Percentiles rank a stretch among this genome's conserved stretches.
Evolutionary conservation across 106 monocot species (phyloP).

Genomic region (Gastrodia elata): DNA sequence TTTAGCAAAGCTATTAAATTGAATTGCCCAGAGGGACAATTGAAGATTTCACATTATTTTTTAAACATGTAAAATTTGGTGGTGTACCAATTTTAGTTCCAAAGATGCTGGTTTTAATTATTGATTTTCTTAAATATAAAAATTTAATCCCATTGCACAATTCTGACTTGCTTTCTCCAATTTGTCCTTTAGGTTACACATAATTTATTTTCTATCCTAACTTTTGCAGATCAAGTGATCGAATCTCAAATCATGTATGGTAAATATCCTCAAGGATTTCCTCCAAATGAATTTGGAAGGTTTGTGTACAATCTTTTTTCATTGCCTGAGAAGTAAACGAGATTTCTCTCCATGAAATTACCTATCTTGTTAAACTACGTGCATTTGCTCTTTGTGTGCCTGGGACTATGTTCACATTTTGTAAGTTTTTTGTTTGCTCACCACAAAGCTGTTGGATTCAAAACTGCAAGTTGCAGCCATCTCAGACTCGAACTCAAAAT

Average conservation of each 20-base stretch:
- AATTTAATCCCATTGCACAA: neutral
- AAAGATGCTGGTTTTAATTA: neutral
- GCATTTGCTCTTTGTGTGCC: neutral
- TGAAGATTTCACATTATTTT: neutral
- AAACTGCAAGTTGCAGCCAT: neutral
- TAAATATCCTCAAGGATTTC: neutral
- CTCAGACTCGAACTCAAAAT: too few relatives aligned
- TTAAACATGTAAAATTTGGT: neutral
- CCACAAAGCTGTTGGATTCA: neutral
- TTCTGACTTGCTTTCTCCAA: neutral
- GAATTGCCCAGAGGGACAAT: neutral
- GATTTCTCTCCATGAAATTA: neutral
- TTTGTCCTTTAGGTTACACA: neutral
- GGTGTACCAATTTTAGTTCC: neutral
- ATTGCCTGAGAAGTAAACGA: neutral
- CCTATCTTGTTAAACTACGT: neutral
- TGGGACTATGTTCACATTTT: neutral
- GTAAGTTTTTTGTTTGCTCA: neutral
- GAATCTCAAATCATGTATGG: slow-evolving; percentile 21
- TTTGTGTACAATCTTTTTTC: neutral
- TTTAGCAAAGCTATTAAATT: too few relatives aligned
- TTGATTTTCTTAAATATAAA: neutral
- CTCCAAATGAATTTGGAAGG: slow-evolving; percentile 28
- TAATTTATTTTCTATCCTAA: neutral
- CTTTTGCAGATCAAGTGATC: slow-evolving; percentile 25